A percentile compares a stretch with the other conserved stretches of the same genome.
Conservation (phyloP, 305 asterid species). For the Nicotiana rustica region DNA sequence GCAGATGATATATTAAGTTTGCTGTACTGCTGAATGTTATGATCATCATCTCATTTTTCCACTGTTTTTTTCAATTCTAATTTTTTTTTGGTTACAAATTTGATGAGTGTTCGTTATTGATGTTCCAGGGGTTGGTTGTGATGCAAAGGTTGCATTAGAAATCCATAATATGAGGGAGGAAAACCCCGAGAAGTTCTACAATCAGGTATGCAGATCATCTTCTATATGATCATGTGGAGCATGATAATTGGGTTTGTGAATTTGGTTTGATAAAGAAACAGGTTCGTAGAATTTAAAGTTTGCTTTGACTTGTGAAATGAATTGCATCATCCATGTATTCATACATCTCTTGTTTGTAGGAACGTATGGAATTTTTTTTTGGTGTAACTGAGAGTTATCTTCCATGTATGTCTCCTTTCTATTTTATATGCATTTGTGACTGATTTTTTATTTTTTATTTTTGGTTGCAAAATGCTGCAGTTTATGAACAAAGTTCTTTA, state of each 20-base stretch:
- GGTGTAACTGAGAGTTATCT: background rate
- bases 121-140: constrained; percentile 92
- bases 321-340: background rate
- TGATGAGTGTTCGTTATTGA: constrained; percentile 7
- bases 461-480: constrained; percentile 55
- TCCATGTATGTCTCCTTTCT: background rate
- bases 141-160: constrained; percentile 98
- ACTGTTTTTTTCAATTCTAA: background rate
- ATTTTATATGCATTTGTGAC: constrained; percentile 27
- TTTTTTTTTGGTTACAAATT: constrained; percentile 17
- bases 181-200: constrained; percentile 98
- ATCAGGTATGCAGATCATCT: constrained; percentile 65
- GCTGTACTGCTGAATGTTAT: background rate
- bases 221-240: constrained; percentile 21
- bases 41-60: background rate
- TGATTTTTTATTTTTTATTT: constrained; percentile 33
- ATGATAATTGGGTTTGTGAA: background rate
- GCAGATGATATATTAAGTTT: constrained; percentile 3
- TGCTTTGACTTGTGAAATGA: background rate
- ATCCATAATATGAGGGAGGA: constrained; percentile 97
- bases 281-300: background rate
- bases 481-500: constrained; percentile 98
- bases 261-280: background rate
- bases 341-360: background rate
- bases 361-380: background rate